These are phyloP conservation scores for Dissophora globulifera DNA, from an alignment of 192 early-diverging fungal species.

Conservation along the genomic window DNA sequence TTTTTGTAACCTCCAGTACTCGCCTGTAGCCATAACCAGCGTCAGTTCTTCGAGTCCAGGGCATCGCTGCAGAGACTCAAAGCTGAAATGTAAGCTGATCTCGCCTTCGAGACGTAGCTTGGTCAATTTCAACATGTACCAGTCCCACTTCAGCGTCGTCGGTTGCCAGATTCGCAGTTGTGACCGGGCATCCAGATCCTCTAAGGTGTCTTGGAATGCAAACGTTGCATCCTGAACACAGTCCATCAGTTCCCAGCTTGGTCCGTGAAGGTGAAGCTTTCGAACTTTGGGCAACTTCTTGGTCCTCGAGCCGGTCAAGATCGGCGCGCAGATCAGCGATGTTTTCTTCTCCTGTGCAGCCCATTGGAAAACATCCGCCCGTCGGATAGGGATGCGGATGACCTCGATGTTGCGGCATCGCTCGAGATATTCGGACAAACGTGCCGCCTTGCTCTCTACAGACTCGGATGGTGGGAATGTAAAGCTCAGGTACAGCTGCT, in stretches of 20 bases:
- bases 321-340: constrained; percentile 33
- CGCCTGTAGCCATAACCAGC: background rate
- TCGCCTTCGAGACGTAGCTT: constrained; percentile 32
- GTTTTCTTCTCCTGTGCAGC: constrained; percentile 23
- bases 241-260: constrained; percentile 36
- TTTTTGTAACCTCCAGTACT: background rate
- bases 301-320: constrained; percentile 17
- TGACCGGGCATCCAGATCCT: constrained; percentile 30
- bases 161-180: constrained; percentile 36
- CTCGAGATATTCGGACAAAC: constrained; percentile 9
- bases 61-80: constrained; percentile 23
- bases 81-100: constrained; percentile 39
- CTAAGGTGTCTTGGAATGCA: constrained; percentile 41
- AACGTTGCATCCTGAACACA: constrained; percentile 26
- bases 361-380: constrained; percentile 32
- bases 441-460: constrained; percentile 4
- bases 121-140: constrained; percentile 10
- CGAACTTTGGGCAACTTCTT: constrained; percentile 20
- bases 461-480: constrained; percentile 19
- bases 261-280: constrained; percentile 28
- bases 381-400: constrained; percentile 24
- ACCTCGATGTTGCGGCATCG: constrained; percentile 24
- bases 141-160: constrained; percentile 15
- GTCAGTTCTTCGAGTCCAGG: constrained; percentile 32
- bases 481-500: constrained; percentile 9